Evolutionary conservation across 31 red algal species (phyloP).

Genomic region (Odonthalia washingtoniensis): DNA sequence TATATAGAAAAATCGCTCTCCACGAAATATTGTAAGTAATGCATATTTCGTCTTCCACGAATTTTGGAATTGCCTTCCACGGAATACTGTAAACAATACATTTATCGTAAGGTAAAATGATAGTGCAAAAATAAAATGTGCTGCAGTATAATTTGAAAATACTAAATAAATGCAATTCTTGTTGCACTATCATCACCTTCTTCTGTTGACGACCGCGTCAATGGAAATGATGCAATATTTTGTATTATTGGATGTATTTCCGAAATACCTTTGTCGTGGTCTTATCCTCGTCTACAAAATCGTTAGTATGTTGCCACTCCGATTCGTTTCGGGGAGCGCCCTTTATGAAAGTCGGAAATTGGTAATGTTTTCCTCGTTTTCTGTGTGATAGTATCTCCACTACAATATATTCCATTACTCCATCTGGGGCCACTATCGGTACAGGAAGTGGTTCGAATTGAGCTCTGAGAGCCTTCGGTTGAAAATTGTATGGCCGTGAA

Average conservation of each 20-base stretch:
- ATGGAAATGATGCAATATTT: background rate
- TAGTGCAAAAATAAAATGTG: no score
- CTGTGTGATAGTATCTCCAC: background rate
- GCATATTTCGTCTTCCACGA: no score
- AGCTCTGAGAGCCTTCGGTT: background rate
- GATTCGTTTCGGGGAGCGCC: slow-evolving; percentile 33
- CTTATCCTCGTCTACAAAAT: slow-evolving; percentile 56
- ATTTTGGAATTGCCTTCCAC: no score
- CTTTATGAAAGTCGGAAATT: no score
- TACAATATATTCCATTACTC: background rate
- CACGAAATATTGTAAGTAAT: no score
- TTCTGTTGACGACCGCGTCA: background rate
- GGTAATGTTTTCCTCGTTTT: no score
- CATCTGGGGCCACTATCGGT: background rate
- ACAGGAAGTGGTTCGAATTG: background rate
- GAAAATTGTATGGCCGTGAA: background rate
- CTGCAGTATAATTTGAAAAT: no score
- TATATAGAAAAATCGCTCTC: no score
- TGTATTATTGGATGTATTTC: slow-evolving; percentile 2
- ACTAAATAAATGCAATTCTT: no score
- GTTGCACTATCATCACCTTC: no score
- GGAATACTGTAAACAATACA: no score
- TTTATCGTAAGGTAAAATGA: no score
- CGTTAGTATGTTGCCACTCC: slow-evolving; percentile 43
- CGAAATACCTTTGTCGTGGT: slow-evolving; percentile 42